These are phyloP conservation scores for Tricholoma hemisulphureum DNA, from an alignment of 768 basidiomycete genomes.

Conservation along the genomic window DNA sequence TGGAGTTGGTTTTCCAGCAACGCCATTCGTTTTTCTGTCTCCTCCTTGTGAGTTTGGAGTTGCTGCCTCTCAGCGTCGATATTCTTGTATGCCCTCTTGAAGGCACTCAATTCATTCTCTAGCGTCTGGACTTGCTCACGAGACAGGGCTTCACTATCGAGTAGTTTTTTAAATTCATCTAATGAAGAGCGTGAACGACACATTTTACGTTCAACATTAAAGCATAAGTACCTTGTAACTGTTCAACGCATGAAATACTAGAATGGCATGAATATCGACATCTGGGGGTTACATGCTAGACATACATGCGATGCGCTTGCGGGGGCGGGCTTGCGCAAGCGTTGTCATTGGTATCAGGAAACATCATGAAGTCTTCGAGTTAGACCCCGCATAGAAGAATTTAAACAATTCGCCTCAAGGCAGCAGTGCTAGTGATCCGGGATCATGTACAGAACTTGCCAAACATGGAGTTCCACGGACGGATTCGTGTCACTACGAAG, in stretches of 20 bases:
- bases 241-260: constrained; percentile 33
- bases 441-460: too few species aligned
- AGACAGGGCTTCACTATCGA: constrained; percentile 30
- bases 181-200: background rate
- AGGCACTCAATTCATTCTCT: constrained; percentile 39
- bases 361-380: constrained; percentile 6
- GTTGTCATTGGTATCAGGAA: constrained; percentile 15
- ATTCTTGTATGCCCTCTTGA: constrained; percentile 41
- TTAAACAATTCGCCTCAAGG: too few species aligned
- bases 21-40: constrained; percentile 37
- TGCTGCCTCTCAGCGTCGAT: constrained; percentile 34
- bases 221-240: constrained; percentile 32
- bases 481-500: too few species aligned
- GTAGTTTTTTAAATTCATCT: constrained; percentile 40
- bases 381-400: constrained; percentile 5
- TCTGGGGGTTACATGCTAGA: background rate
- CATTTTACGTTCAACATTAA: background rate
- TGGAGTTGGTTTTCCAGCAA: constrained; percentile 40
- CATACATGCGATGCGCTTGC: constrained; percentile 14
- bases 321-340: background rate
- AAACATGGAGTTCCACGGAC: too few species aligned
- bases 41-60: constrained; percentile 32
- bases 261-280: background rate
- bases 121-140: constrained; percentile 34
- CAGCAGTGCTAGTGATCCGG: too few species aligned